Evolutionary conservation across 2,329 filamentous ascomycete species (phyloP).

Genomic region (Sporothrix pallida): DNA sequence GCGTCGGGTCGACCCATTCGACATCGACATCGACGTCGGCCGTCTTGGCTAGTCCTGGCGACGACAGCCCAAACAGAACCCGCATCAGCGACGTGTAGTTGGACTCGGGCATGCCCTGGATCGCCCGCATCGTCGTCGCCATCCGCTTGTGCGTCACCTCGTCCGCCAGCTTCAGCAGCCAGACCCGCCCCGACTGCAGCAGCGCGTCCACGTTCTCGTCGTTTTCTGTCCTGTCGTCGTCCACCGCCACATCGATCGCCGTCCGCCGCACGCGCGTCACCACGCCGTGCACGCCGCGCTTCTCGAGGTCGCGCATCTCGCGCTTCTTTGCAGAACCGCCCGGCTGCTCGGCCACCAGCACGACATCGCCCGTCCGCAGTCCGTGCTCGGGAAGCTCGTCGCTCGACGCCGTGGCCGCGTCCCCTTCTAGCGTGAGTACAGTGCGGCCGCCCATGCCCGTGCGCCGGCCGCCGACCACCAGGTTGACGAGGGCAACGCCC

Average conservation of each 20-base stretch:
- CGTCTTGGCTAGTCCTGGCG: slow-evolving; percentile 47
- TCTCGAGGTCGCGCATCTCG: slow-evolving; percentile 73
- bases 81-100: slow-evolving; percentile 66
- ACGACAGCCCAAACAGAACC: slow-evolving; percentile 66
- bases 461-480: slow-evolving; percentile 74
- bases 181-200: slow-evolving; percentile 52
- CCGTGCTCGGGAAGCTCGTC: slow-evolving; percentile 71
- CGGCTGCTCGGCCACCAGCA: slow-evolving; percentile 76
- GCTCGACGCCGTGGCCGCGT: slow-evolving; percentile 61
- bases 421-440: slow-evolving; percentile 74
- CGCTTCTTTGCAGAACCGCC: slow-evolving; percentile 73
- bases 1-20: slow-evolving; percentile 64
- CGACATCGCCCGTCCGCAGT: slow-evolving; percentile 77
- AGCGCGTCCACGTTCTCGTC: slow-evolving; percentile 52
- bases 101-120: slow-evolving; percentile 62
- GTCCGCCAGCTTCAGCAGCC: slow-evolving; percentile 71
- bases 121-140: slow-evolving; percentile 65
- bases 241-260: slow-evolving; percentile 69
- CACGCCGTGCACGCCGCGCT: slow-evolving; percentile 71
- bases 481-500: slow-evolving; percentile 79
- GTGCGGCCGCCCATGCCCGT: slow-evolving; percentile 93
- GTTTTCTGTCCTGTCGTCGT: slow-evolving; percentile 66
- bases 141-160: slow-evolving; percentile 71
- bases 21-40: slow-evolving; percentile 56
- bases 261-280: slow-evolving; percentile 67